Evolutionary conservation across 1,139 yeast species (phyloP), one percentile per base, ranked within the genome.

Genomic region (Meyerozyma smithsonii): DNA sequence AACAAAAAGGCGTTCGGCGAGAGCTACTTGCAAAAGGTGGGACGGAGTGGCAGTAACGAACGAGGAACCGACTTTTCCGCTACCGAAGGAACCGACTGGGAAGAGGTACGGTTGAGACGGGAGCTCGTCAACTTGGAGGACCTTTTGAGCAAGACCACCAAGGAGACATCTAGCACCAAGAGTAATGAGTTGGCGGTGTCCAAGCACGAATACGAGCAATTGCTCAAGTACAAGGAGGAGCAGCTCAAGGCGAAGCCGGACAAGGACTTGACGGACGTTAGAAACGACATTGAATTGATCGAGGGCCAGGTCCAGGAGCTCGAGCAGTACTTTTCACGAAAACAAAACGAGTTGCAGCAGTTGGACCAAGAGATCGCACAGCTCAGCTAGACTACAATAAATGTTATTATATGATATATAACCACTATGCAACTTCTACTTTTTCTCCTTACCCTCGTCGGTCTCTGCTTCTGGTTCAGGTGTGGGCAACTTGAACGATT

Each of bases 41-140:
- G 73, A 8, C 79, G 77, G 56, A 78, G 74, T 20, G 73, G 71
- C 25, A 61, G 62, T 21, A 56, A 56, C 30, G 76, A 81, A 3
- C 66, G 69, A 39, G 95, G 92, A 3, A 84, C 95, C 0, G 95
- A 86, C 56, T 81, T 81, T 53, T 73, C 84, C 1, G 74, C 82
- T 0, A 81, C 87, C 11, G 81, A 81, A 54, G 89, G 84, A 32
- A 79, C 86, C 7, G 92, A 71, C 50, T 79, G 97, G 96, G 97
- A 89, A 60, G 88, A 84, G 53, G 95, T 85, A 24, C 73, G 95
- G 49, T 72, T 89, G 48, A 81, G 82, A 64, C 77, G 94, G 50
- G 92, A 88, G 56, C 69, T 90, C 45, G 74, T 79, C 5, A 87
- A 87, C 48, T 63, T 88, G 42, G 95, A 88, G 49, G 65, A 68